Percentiles rank a stretch among this genome's conserved stretches.
phyloP scores from a whole-genome alignment of 2,329 filamentous ascomycete genomes.

The Blastomyces emzantsi region DNA sequence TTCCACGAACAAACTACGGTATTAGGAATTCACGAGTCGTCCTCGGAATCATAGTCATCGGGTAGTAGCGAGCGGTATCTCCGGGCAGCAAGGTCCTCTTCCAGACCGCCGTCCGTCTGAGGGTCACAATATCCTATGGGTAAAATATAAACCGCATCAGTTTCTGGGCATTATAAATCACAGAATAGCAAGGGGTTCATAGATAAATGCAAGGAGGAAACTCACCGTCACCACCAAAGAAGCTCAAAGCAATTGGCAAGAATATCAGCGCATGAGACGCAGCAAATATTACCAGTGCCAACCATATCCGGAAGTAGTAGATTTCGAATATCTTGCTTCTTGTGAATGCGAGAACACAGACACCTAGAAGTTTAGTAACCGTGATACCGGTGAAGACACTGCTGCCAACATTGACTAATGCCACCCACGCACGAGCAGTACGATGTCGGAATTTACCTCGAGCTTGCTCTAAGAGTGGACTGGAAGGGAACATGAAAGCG shows the following conservation, averaged over 20 bases:
- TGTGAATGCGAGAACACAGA: slow-evolving; percentile 87
- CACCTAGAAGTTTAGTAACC: slow-evolving; percentile 86
- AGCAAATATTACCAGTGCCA: slow-evolving; percentile 82
- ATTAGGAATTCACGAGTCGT: slow-evolving; percentile 33
- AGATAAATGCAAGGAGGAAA: slow-evolving; percentile 13
- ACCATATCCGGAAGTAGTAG: slow-evolving; percentile 97
- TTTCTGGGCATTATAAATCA: neutral
- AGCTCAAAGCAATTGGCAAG: slow-evolving; percentile 76
- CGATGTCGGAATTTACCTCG: slow-evolving; percentile 68
- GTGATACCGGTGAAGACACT: slow-evolving; percentile 96
- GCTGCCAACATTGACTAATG: slow-evolving; percentile 86
- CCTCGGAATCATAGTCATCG: slow-evolving; percentile 66
- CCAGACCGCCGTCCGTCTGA: slow-evolving; percentile 76
- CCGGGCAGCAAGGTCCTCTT: slow-evolving; percentile 75
- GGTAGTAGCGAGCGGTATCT: slow-evolving; percentile 68
- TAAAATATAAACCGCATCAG: slow-evolving; percentile 15
- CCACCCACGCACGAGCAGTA: slow-evolving; percentile 83
- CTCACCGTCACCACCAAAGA: slow-evolving; percentile 69
- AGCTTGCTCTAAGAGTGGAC: slow-evolving; percentile 69
- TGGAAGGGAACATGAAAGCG: slow-evolving; percentile 88
- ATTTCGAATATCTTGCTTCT: slow-evolving; percentile 98
- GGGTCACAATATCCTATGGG: slow-evolving; percentile 69
- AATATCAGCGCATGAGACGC: slow-evolving; percentile 84
- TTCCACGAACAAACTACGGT: neutral
- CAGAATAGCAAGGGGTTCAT: slow-evolving; percentile 1